phyloP scores from a whole-genome alignment of 108 stramenopile genomes.

The Cyclotella choctawhatcheeana region DNA sequence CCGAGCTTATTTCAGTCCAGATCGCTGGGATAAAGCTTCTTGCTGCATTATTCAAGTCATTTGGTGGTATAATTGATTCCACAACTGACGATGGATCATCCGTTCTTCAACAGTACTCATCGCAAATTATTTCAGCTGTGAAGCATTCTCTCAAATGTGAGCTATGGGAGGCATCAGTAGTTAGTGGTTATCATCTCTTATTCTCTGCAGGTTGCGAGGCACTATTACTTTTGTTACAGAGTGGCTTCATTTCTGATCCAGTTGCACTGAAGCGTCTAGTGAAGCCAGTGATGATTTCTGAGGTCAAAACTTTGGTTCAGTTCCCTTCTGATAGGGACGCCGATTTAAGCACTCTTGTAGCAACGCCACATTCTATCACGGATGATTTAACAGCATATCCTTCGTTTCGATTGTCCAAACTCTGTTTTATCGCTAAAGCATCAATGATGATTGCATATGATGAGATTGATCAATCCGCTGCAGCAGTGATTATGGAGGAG shows the following conservation, averaged over 20 bases:
- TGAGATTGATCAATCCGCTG: constrained; percentile 34
- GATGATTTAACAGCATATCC: constrained; percentile 46
- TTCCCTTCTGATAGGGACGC: constrained; percentile 31
- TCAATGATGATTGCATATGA: constrained; percentile 31
- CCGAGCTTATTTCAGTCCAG: constrained; percentile 74
- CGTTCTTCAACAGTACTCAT: constrained; percentile 73
- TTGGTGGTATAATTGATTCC: constrained; percentile 64
- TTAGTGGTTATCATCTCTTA: constrained; percentile 47
- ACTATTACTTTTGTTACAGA: constrained; percentile 56
- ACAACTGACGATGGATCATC: constrained; percentile 58
- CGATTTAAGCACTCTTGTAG: constrained; percentile 10
- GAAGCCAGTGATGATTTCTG: constrained; percentile 52
- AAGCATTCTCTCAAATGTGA: constrained; percentile 67
- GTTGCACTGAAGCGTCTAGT: constrained; percentile 65
- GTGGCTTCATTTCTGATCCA: constrained; percentile 58
- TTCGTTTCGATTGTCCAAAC: constrained; percentile 48
- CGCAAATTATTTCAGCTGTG: constrained; percentile 78
- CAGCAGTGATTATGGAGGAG: constrained; percentile 36
- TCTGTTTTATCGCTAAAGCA: constrained; percentile 58
- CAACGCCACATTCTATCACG: constrained; percentile 26
- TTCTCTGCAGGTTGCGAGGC: constrained; percentile 71
- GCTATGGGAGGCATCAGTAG: constrained; percentile 45
- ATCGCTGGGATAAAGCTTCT: constrained; percentile 64
- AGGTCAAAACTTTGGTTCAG: constrained; percentile 35
- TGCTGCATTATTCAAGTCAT: constrained; percentile 51